Base-by-base conservation (phyloP, 2,329 filamentous ascomycete genomes). In the Ophiostoma novo-ulmi region DNA sequence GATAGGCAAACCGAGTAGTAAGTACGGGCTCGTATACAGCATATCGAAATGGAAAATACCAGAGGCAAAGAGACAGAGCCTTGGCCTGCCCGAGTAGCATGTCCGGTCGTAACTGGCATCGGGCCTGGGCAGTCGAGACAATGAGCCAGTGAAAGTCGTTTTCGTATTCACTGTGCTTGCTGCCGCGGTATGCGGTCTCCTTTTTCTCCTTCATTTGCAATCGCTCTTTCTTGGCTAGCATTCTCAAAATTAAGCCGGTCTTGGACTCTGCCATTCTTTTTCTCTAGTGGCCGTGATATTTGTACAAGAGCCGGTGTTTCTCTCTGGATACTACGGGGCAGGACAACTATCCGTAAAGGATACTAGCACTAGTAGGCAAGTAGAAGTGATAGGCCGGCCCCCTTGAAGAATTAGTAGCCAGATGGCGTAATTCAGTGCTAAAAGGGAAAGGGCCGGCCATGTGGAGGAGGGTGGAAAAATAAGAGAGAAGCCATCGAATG, bases 351-450 rank as follows among this genome's bases (percentile, higher is more conserved):
- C 17, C 52, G n/a, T 8, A 11, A 22, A 55, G 48, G 48, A 31
- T n/a, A 55, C 48, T n/a, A 10, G 52, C n/a, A 58, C 52, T 58
- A 58, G 2, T 11, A 26, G 52, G 10, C n/a, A 58, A 26, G 52
- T 22, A 26, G 52, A 58, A 58, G 22, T 58, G 52, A 58, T 58
- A 63, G 13, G 13, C 58, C 26, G 13, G 13, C 58, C 58, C 58
- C 26, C 58, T 63, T 63, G 11, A 63, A 36, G 26, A 63, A 17
- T 35, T 35, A 63, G 11, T 17, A 36, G 55, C 55, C 5, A 63
- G 58, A 35, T 63, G 58, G 58, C 58, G 58, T 63, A 63, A 63
- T 63, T 5, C 58, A 5, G 58, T 63, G 58, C 58, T 63, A 63
- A 63, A 63, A 35, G 58, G 26, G 58, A 63, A 36, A 63, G 22